Evolutionary conservation across 108 stramenopile species (phyloP), one percentile per base, ranked within the genome.

Genomic region (Skeletonema potamos): DNA sequence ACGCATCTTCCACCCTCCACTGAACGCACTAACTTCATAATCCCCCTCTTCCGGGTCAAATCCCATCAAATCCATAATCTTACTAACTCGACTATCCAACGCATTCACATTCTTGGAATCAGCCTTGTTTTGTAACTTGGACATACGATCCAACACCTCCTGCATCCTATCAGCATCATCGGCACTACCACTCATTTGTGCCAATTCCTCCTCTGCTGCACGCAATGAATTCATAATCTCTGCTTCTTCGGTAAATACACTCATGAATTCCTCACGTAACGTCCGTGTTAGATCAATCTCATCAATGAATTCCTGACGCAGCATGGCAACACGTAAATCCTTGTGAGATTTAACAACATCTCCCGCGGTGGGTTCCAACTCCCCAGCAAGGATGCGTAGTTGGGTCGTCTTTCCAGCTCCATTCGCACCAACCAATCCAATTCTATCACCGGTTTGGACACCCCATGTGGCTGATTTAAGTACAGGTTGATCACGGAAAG

Each of bases 1-100:
- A 32, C 98, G 77, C 98, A 99, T 99, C 59, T 97, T 97, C 98
- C 98, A 99, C 0, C 98, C 98, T 17, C 98, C 98, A 7, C 88
- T 90, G 72, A 99, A 99, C 71, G 89, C 88, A 7, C 84, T 82
- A n/a, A 99, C 96, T 2, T 82, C 73, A 70, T 86, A 87, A 22
- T 91, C 89, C 26, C 73, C 86, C 73, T 97, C 97, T 27, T 94
- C 94, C 4, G 85, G 80, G 13, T 74, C 82, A 82, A 99, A 99
- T 22, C 98, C 98, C 96, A 97, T 96, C 61, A 95, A 65, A 76
- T 95, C 89, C 96, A 97, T 93, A 34, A 95, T 84, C 74, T 97
- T 97, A 55, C 89, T 89, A 24, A 90, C 96, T 26, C 82, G 81
- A 55, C 89, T 87, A 66, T 90, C 93, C 62, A 99, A 67, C 15